These are phyloP conservation scores for Penicillium longicatenatum DNA, from an alignment of 495 filamentous ascomycete species.

Conservation along the genomic window DNA sequence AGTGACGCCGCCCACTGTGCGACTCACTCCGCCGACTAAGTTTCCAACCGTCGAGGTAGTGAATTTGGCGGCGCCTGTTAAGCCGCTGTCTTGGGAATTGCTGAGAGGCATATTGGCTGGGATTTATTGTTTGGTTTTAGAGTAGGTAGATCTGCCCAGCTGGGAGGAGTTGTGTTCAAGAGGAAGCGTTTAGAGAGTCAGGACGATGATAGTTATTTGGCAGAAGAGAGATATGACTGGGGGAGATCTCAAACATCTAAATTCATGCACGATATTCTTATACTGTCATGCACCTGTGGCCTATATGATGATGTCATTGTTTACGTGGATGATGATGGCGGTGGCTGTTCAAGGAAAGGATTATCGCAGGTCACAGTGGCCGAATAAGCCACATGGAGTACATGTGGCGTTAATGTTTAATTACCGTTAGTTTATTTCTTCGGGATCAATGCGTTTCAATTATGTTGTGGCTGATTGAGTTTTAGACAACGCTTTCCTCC, in stretches of 20 bases:
- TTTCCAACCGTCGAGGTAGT: constrained; percentile 58
- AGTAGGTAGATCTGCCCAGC: neutral
- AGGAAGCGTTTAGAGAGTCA: neutral
- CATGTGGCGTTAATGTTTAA: constrained; percentile 3
- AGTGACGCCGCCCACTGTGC: constrained; percentile 68
- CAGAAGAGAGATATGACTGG: neutral
- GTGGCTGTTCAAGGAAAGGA: constrained; percentile 14
- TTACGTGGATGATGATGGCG: constrained; percentile 19
- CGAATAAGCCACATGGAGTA: neutral
- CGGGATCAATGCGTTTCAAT: neutral
- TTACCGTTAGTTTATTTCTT: neutral
- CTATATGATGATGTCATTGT: constrained; percentile 21
- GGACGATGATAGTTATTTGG: neutral
- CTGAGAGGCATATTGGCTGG: constrained; percentile 21
- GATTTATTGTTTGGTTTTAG: neutral
- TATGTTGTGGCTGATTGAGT: no score
- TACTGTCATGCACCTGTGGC: no score
- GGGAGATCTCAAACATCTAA: no score
- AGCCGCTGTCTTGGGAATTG: constrained; percentile 35
- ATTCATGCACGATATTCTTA: neutral
- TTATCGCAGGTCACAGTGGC: neutral
- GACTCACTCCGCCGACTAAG: constrained; percentile 62
- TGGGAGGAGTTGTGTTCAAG: constrained; percentile 1
- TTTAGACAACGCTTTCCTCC: neutral
- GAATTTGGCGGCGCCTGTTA: constrained; percentile 46